Conservation (phyloP, 768 basidiomycete species). For the Jaapia argillacea region DNA sequence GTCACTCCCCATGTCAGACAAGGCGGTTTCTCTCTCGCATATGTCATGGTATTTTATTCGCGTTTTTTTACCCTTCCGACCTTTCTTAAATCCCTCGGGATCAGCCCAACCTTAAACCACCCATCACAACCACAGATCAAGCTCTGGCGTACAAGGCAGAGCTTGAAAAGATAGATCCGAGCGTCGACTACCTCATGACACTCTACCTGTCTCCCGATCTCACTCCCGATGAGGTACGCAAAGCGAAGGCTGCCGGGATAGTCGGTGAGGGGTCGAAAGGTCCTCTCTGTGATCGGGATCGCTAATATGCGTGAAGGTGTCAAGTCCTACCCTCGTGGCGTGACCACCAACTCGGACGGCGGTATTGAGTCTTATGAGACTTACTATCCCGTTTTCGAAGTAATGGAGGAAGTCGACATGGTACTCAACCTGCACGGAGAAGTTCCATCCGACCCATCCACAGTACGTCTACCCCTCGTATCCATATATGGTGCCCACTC, state of each 20-base stretch:
- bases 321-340: conserved; percentile 95
- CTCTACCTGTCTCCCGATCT: conserved; percentile 89
- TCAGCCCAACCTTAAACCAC: conserved; percentile 89
- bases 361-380: conserved; percentile 93
- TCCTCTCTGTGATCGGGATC: too few species aligned
- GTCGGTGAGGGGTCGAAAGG: conserved; percentile 33
- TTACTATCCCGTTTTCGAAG: conserved; percentile 89
- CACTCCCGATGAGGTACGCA: conserved; percentile 83
- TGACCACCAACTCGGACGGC: conserved; percentile 93
- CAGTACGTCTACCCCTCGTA: conserved; percentile 28
- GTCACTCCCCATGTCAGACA: conserved; percentile 84
- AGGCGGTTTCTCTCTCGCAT: conserved; percentile 87
- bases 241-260: conserved; percentile 79
- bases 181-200: conserved; percentile 88
- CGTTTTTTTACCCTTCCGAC: conserved; percentile 3
- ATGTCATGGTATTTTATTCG: conserved; percentile 90
- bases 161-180: conserved; percentile 65
- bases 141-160: conserved; percentile 74
- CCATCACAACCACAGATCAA: conserved; percentile 71
- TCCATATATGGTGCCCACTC: conserved; percentile 3
- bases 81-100: conserved; percentile 2
- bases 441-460: conserved; percentile 73
- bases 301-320: conserved; percentile 65
- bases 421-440: conserved; percentile 97
- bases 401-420: conserved; percentile 90